Conservation (phyloP, 768 basidiomycete species). For the Antrodiella citrinella region DNA sequence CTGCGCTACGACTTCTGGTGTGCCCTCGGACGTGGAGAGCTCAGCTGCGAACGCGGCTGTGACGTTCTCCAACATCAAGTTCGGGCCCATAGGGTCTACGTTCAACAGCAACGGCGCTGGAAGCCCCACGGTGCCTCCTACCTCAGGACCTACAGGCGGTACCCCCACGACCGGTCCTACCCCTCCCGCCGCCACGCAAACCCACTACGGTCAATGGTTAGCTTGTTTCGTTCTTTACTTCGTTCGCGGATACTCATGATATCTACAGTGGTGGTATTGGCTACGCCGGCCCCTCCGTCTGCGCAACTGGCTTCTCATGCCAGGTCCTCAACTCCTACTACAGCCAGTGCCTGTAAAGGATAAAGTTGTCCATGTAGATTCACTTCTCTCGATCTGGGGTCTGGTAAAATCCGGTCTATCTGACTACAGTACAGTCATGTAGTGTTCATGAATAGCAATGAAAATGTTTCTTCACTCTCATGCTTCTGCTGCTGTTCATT, state of each 20-base stretch:
- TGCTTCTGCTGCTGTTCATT: too few relatives aligned
- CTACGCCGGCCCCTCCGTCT: conserved; percentile 7
- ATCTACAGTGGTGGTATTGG: conserved; percentile 14
- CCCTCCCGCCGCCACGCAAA: not conserved
- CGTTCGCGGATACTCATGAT: not conserved
- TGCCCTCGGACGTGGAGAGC: conserved; percentile 36
- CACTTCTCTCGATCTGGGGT: too few relatives aligned
- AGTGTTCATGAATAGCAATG: too few relatives aligned
- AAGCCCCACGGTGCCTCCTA: conserved; percentile 1
- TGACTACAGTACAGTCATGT: too few relatives aligned
- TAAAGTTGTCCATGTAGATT: too few relatives aligned
- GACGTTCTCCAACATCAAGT: conserved; percentile 49
- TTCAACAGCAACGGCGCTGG: conserved; percentile 16
- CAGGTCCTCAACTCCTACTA: conserved; percentile 8
- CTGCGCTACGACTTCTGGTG: conserved; percentile 40
- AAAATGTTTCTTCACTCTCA: too few relatives aligned
- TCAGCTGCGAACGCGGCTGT: conserved; percentile 34
- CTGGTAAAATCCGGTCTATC: too few relatives aligned
- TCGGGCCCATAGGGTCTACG: conserved; percentile 42
- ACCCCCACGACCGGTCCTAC: not conserved
- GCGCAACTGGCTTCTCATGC: conserved; percentile 7
- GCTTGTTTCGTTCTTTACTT: not conserved
- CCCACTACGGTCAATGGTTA: not conserved
- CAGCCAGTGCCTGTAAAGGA: conserved; percentile 25
- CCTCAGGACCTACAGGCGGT: too few relatives aligned